Evolutionary conservation across 1,284 basidiomycete genomes (phyloP).

Genomic region (Schizopora paradoxa): DNA sequence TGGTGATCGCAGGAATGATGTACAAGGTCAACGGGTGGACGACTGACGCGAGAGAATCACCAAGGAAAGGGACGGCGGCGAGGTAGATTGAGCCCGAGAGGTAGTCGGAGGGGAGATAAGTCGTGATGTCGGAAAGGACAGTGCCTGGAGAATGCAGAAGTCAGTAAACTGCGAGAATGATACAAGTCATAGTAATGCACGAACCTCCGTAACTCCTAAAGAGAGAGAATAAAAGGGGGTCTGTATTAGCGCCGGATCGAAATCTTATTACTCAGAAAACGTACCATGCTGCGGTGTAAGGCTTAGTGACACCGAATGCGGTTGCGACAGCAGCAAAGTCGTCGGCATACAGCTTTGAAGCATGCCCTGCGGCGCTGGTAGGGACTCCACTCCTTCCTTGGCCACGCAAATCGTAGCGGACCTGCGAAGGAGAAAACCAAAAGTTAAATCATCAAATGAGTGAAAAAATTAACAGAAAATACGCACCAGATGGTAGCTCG

Average conservation of each 20-base stretch:
- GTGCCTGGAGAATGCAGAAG: constrained; percentile 6
- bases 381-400: background rate
- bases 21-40: background rate
- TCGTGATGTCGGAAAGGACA: constrained; percentile 7
- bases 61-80: constrained; percentile 4
- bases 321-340: background rate
- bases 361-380: background rate
- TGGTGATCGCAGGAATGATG: constrained; percentile 1
- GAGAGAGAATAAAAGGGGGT: no score
- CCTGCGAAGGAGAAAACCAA: background rate
- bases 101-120: background rate
- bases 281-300: no score
- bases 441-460: background rate
- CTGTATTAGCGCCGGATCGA: no score
- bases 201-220: no score
- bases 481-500: background rate
- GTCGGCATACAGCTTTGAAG: background rate
- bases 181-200: no score
- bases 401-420: background rate
- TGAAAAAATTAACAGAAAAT: background rate
- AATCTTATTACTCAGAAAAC: no score
- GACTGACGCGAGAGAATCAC: constrained; percentile 1
- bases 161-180: no score
- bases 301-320: background rate
- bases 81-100: constrained; percentile 8